These are phyloP conservation scores for Talaromyces wortmannii DNA, from an alignment of 495 filamentous ascomycete genomes.

Conservation along the genomic window DNA sequence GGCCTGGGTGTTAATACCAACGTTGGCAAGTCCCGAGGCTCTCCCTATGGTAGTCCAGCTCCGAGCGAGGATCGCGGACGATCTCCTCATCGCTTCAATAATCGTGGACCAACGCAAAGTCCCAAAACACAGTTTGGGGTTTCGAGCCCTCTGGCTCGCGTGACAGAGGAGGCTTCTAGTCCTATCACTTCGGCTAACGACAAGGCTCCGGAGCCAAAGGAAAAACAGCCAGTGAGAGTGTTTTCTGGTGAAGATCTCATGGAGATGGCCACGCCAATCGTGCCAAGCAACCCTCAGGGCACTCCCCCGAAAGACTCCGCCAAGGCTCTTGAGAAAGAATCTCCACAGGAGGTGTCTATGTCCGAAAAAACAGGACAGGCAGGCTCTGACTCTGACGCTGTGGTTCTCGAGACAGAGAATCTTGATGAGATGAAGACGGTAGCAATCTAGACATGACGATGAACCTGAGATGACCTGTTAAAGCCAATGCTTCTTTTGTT, in stretches of 20 bases:
- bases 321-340: conserved; percentile 14
- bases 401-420: conserved; percentile 27
- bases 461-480: background rate
- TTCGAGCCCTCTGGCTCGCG: conserved; percentile 46
- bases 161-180: conserved; percentile 40
- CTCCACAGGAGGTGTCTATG: conserved; percentile 16
- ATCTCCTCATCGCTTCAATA: conserved; percentile 47
- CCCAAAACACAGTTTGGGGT: conserved; percentile 43
- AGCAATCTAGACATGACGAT: conserved; percentile 32
- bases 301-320: background rate
- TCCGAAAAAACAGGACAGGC: conserved; percentile 24
- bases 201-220: conserved; percentile 22
- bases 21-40: conserved; percentile 30
- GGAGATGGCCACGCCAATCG: conserved; percentile 37
- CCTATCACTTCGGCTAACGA: conserved; percentile 24
- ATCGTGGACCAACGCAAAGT: conserved; percentile 36
- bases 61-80: conserved; percentile 44
- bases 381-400: conserved; percentile 19
- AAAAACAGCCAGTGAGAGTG: conserved; percentile 20
- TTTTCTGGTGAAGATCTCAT: conserved; percentile 32
- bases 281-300: conserved; percentile 31
- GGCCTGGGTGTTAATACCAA: conserved; percentile 32
- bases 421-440: conserved; percentile 52
- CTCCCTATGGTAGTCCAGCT: conserved; percentile 47
- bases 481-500: background rate